These are phyloP conservation scores for Didymella keratinophila DNA, from an alignment of 2,329 filamentous ascomycete species.

Conservation along the genomic window DNA sequence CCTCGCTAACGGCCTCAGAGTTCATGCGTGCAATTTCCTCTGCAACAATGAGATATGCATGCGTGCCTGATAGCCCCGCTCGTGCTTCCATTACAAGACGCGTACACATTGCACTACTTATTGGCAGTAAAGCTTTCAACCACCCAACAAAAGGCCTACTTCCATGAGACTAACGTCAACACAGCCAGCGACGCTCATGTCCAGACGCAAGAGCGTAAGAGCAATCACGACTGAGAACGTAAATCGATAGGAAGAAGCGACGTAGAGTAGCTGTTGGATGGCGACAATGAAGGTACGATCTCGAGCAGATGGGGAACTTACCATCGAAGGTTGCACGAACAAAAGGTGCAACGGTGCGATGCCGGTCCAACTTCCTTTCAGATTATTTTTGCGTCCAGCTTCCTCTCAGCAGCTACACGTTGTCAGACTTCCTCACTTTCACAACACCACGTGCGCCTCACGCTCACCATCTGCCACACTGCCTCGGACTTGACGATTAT, in stretches of 20 bases:
- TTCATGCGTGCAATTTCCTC: neutral
- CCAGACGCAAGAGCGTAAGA: neutral
- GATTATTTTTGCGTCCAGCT: neutral
- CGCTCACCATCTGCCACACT: neutral
- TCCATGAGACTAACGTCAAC: neutral
- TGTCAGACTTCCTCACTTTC: neutral
- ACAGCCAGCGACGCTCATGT: neutral
- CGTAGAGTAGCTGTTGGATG: neutral
- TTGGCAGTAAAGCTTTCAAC: neutral
- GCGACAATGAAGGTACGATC: neutral
- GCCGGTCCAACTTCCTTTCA: neutral
- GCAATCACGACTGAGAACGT: neutral
- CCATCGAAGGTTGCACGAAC: conserved; percentile 4
- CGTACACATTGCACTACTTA: neutral
- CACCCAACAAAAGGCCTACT: neutral
- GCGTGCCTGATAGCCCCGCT: neutral
- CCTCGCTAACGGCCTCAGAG: neutral
- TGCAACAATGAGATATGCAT: neutral
- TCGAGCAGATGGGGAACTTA: neutral
- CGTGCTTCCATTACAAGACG: neutral
- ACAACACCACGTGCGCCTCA: neutral
- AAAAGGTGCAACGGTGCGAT: conserved; percentile 5
- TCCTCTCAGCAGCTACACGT: neutral
- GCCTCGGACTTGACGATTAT: neutral
- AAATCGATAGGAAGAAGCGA: neutral